These are phyloP conservation scores for Trametes coccinea DNA, from an alignment of 768 basidiomycete genomes.

Conservation along the genomic window DNA sequence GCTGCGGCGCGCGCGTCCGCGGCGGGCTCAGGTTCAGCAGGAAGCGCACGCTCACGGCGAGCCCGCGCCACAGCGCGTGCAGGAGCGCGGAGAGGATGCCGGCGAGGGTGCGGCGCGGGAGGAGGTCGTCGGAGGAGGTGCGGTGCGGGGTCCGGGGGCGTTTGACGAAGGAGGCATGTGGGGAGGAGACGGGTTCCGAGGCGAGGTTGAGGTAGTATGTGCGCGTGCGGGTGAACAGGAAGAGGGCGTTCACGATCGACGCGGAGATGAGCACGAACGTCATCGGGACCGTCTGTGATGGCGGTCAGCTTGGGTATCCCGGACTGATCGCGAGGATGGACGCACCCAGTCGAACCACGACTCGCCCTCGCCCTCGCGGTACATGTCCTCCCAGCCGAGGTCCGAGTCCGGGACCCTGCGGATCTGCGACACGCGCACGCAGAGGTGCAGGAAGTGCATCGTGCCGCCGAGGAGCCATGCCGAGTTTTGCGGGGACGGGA, in stretches of 20 bases:
- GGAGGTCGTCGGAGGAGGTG: slow-evolving; percentile 37
- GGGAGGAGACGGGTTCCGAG: slow-evolving; percentile 65
- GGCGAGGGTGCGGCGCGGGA: slow-evolving; percentile 33
- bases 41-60: slow-evolving; percentile 64
- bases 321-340: background rate
- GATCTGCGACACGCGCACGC: slow-evolving; percentile 58
- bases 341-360: slow-evolving; percentile 83
- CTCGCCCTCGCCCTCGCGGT: slow-evolving; percentile 59
- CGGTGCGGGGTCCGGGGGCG: slow-evolving; percentile 25
- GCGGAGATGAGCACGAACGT: slow-evolving; percentile 54
- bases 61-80: slow-evolving; percentile 46
- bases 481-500: slow-evolving; percentile 65
- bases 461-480: slow-evolving; percentile 64
- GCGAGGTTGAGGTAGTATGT: slow-evolving; percentile 68
- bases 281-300: slow-evolving; percentile 60
- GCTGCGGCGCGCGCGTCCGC: slow-evolving; percentile 28
- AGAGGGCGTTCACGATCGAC: slow-evolving; percentile 60
- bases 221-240: slow-evolving; percentile 69
- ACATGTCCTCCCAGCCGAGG: slow-evolving; percentile 78
- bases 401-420: slow-evolving; percentile 63
- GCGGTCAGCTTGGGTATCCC: slow-evolving; percentile 11
- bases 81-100: slow-evolving; percentile 39
- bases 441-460: slow-evolving; percentile 70
- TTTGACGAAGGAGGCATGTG: slow-evolving; percentile 68
- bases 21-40: slow-evolving; percentile 61